A percentile compares a stretch with the other conserved stretches of the same genome.
phyloP scores from a whole-genome alignment of 352 stramenopile species.

The Globisporangium radiosum region DNA sequence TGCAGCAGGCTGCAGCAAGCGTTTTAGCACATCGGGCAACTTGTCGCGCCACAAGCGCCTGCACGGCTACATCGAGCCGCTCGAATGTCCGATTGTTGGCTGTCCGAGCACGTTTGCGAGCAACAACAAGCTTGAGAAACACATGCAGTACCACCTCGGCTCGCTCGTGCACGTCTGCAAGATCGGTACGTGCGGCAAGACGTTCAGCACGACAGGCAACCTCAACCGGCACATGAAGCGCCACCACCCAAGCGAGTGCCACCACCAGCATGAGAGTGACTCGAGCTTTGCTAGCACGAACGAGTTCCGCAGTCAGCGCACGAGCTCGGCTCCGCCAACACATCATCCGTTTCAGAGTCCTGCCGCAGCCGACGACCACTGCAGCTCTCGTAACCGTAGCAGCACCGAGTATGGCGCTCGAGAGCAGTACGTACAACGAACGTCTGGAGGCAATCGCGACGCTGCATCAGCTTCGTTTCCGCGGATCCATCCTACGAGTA shows the following conservation, averaged over 20 bases:
- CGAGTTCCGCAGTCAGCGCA: not conserved
- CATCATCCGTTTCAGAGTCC: constrained; percentile 7
- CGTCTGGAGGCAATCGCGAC: not conserved
- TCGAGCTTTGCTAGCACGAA: not conserved
- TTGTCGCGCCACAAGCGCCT: constrained; percentile 49
- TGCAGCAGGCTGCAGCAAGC: constrained; percentile 31
- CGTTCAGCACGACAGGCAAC: constrained; percentile 53
- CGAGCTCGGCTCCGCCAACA: not conserved
- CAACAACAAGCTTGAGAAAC: constrained; percentile 38
- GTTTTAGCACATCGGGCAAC: constrained; percentile 52
- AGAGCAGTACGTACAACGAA: not conserved
- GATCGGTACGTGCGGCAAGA: constrained; percentile 41
- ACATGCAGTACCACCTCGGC: constrained; percentile 43
- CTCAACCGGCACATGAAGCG: constrained; percentile 44
- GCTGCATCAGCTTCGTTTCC: not conserved
- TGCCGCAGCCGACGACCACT: constrained; percentile 5
- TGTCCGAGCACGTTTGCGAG: constrained; percentile 35
- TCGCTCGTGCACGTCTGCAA: constrained; percentile 36
- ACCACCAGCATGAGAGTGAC: not conserved
- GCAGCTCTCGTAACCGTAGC: not conserved
- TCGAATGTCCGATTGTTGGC: constrained; percentile 25
- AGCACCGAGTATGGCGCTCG: not conserved
- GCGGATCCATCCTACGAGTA: not conserved
- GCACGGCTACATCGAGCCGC: constrained; percentile 32
- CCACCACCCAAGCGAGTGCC: constrained; percentile 16